These are phyloP conservation scores for Boletus edulis DNA, from an alignment of 768 basidiomycete genomes.

Conservation along the genomic window DNA sequence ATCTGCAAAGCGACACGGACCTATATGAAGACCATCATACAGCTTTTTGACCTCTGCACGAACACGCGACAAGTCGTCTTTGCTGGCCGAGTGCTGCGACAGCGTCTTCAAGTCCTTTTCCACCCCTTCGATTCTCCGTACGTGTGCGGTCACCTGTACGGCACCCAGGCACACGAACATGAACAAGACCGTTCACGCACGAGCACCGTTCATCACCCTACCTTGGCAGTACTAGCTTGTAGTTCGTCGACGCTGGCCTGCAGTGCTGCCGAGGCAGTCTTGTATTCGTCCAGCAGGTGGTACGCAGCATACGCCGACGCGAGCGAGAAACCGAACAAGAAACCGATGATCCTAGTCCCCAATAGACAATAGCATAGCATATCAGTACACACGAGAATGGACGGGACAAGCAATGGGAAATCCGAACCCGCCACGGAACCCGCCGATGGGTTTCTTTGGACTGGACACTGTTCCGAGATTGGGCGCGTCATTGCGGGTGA, in stretches of 20 bases:
- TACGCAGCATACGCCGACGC: constrained; percentile 87
- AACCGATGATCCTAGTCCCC: constrained; percentile 65
- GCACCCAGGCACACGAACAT: neutral
- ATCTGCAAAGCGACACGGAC: constrained; percentile 35
- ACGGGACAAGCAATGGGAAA: constrained; percentile 3
- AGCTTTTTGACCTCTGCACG: constrained; percentile 85
- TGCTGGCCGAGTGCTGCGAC: constrained; percentile 59
- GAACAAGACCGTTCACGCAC: neutral
- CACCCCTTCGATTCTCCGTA: constrained; percentile 79
- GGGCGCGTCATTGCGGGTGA: constrained; percentile 44
- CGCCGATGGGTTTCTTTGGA: constrained; percentile 75
- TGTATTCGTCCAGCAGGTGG: constrained; percentile 87
- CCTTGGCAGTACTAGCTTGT: constrained; percentile 81
- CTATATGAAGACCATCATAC: constrained; percentile 79
- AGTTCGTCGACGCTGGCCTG: constrained; percentile 88
- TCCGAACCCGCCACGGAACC: constrained; percentile 61
- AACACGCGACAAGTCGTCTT: constrained; percentile 76
- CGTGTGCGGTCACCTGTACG: constrained; percentile 74
- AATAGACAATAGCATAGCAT: too few relatives aligned
- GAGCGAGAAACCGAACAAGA: constrained; percentile 86
- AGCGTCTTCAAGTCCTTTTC: constrained; percentile 87
- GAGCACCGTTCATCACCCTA: constrained; percentile 17
- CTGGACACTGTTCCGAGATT: constrained; percentile 54
- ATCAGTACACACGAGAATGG: constrained; percentile 2
- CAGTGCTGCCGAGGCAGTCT: constrained; percentile 80